phyloP scores from a whole-genome alignment of 495 filamentous ascomycete species.

The Parathielavia hyrcaniae region DNA sequence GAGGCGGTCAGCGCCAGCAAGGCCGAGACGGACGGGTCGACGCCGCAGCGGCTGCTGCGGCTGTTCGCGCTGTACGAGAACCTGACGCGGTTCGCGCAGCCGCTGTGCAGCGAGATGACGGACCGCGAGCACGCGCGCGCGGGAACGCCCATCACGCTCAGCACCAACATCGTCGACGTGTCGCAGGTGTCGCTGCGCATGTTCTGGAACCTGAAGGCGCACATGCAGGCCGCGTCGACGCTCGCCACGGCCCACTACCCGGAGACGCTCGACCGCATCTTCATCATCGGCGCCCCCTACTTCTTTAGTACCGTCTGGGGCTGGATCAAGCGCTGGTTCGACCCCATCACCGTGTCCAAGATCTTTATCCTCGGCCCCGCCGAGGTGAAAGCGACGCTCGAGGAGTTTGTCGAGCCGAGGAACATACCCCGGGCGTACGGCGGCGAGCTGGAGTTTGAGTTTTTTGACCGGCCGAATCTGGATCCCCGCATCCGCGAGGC shows the following conservation, averaged over 20 bases:
- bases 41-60: constrained; percentile 62
- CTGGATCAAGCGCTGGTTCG: constrained; percentile 95
- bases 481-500: constrained; percentile 54
- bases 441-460: constrained; percentile 73
- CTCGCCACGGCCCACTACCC: constrained; percentile 90
- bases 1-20: constrained; percentile 47
- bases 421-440: constrained; percentile 83
- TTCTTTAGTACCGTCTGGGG: constrained; percentile 94
- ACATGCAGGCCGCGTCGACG: constrained; percentile 84
- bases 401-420: constrained; percentile 68
- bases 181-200: constrained; percentile 76
- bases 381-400: constrained; percentile 67
- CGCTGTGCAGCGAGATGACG: constrained; percentile 63
- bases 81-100: constrained; percentile 78
- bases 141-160: constrained; percentile 80
- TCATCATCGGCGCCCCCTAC: constrained; percentile 80
- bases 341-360: constrained; percentile 86
- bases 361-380: constrained; percentile 74
- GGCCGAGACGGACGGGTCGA: constrained; percentile 53
- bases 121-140: constrained; percentile 61
- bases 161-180: constrained; percentile 86
- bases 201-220: constrained; percentile 85
- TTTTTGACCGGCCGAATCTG: constrained; percentile 61
- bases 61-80: constrained; percentile 88
- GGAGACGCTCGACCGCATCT: constrained; percentile 81